Base-by-base conservation (phyloP, 768 basidiomycete genomes). In the Collybia nuda region DNA sequence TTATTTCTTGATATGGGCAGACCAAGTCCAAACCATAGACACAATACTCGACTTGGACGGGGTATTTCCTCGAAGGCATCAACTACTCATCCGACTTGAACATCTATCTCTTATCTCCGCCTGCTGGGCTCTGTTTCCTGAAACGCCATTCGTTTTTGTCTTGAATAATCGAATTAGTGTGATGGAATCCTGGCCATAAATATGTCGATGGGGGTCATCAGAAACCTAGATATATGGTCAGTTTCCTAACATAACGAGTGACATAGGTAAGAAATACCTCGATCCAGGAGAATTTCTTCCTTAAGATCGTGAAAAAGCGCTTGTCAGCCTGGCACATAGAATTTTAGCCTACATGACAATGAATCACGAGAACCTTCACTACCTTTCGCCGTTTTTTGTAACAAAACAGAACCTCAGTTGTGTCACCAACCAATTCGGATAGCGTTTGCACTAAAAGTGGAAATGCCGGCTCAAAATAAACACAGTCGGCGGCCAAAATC, bases 391-490 rank as follows among this genome's bases (percentile, higher is more conserved):
- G 35, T 62, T 95, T 96, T 71, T 94, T 94, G 72, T 93, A 96
- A 63, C 92, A 94, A 68, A 98, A 93, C 29, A 96, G 66, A 36
- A 95, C 79, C 50, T 92, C 86, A 15, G 86, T 80, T 17, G 67
- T 66, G 32, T 66, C 64, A 18, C 76, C 72, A 1, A 79, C 73
- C 32, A 96, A 79, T 39, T 86, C 80, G 28, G 71, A 76, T 26
- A 98, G 74, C 0, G 93, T 95, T 55, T 85, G 68, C 2, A 94
- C 88, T 1, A 98, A 80, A 11, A 94, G 78, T 6, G 93, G 88
- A 60, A 97, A 98, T 0, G 91, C 85, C 11, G 93, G 91, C 67
- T 97, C 94, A 56, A 92, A 93, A 71, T 98, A 98, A 7, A 98
- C 93, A 58, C 94, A 98, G 62, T 98, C 94, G 0, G 94, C 94